These are phyloP conservation scores for Akanthomyces lecanii DNA, from an alignment of 2,329 filamentous ascomycete species.

Conservation along the genomic window DNA sequence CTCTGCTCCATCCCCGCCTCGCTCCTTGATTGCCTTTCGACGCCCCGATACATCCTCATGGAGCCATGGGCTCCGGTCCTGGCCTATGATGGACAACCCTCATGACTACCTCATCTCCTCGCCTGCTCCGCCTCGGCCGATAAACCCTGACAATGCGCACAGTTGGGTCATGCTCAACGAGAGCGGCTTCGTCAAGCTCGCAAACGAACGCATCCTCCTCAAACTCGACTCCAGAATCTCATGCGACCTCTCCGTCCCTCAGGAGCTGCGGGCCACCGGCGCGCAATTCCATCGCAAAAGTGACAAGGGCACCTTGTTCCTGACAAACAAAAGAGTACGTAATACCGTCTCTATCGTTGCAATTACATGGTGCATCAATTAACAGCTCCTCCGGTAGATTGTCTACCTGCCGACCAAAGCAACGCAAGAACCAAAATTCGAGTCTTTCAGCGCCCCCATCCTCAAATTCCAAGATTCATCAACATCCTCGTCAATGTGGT, in stretches of 20 bases:
- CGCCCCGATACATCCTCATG: slow-evolving; percentile 24
- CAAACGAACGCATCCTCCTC: slow-evolving; percentile 76
- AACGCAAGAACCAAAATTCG: slow-evolving; percentile 57
- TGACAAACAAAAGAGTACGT: slow-evolving; percentile 80
- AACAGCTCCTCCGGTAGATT: slow-evolving; percentile 49
- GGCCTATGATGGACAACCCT: slow-evolving; percentile 38
- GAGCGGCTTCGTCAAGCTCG: slow-evolving; percentile 75
- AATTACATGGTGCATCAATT: slow-evolving; percentile 4
- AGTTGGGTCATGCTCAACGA: slow-evolving; percentile 91
- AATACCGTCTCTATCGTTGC: background rate
- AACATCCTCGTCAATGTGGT: slow-evolving; percentile 77
- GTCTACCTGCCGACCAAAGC: slow-evolving; percentile 78
- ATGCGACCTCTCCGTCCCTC: slow-evolving; percentile 68
- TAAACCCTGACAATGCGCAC: slow-evolving; percentile 51
- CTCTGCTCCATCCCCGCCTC: slow-evolving; percentile 12
- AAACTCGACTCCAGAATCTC: slow-evolving; percentile 75
- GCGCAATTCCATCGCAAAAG: slow-evolving; percentile 66
- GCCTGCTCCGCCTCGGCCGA: slow-evolving; percentile 30
- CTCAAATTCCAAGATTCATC: slow-evolving; percentile 83
- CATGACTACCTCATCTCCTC: slow-evolving; percentile 39
- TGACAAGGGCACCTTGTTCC: slow-evolving; percentile 69
- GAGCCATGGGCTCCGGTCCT: slow-evolving; percentile 30
- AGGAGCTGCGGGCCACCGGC: slow-evolving; percentile 56
- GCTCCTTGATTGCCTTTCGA: slow-evolving; percentile 19
- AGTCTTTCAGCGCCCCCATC: slow-evolving; percentile 86